Evolutionary conservation across 2,329 filamentous ascomycete species (phyloP), one percentile per base, ranked within the genome.

Genomic region (Phyllachora maydis): DNA sequence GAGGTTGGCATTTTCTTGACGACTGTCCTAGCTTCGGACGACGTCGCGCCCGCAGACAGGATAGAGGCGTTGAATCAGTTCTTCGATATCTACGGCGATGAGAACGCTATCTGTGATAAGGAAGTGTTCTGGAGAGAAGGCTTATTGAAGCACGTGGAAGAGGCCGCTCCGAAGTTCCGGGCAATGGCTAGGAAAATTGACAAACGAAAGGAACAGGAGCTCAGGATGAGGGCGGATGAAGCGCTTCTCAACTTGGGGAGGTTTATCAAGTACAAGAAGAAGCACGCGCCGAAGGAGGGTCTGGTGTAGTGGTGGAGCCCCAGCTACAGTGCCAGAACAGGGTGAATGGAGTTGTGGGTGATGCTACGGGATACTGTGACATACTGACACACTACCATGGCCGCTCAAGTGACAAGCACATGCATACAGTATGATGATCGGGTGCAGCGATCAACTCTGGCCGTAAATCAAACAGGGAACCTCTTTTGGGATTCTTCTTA

Each of bases 11-110:
- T 61, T 10, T 75, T 74, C 40, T 48, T 76, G 23, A 31, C 74
- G 25, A 63, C 56, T 2, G 41, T 67, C 4, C 43, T 72, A 7
- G 45, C 63, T 11, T 61, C 65, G 4, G 47, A 56, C 21, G 47
- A 56, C 21, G 59, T 58, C 1, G 51, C 63, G 2, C 43, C 55
- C 2, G 67, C 65, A 2, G 64, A 72, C 21, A 52, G 54, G 4
- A 55, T 75, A 16, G 69, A 75, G 45, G 63, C 65, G 10, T 46
- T 75, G 20, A 65, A 74, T 43, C 65, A 72, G 41, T 31, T 76
- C 11, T 71, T 72, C 33, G 70, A 75, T 33, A 55, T 76, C 6
- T 76, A 75, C 42, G 61, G 56, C 14, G 64, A 75, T 37, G 65
- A 68, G 40, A 52, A 50, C 8, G 54, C 50, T 25, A 47, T 54